Base-by-base conservation (phyloP, 345 rosid genomes). In the Corchorus olitorius region DNA sequence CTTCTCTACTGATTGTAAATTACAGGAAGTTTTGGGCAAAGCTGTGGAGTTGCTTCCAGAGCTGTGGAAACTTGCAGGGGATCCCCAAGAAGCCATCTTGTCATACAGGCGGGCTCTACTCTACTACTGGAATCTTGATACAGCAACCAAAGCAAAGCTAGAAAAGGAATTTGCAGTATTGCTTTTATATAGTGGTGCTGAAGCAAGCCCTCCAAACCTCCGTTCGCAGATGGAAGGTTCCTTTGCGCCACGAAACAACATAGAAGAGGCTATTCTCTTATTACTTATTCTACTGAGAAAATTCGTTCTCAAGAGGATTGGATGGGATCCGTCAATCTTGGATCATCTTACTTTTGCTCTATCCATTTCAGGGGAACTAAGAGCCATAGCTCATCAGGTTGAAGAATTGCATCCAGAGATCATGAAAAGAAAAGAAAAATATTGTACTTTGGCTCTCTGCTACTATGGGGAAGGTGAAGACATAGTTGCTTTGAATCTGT, bases 21-120 rank as follows among this genome's bases (percentile, higher is more conserved):
- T 87, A 33, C 96, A 84, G 84, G 93, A 86, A 75, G 80, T 76
- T 74, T 72, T 89, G 55, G 86, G 77, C 83, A 88, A 89, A 83
- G 92, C 90, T 37, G 92, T 87, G 55, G 93, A 89, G 79, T 81
- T 88, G 83, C 91, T 91, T 80, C 96, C 96, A 27, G 93, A 91
- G 60, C 78, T 91, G 45, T 89, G 88, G 90, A 91, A 88, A 78
- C 88, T 86, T 82, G 84, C 88, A 12, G 91, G 89, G 76, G 81
- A 69, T 77, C 85, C 82, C 70, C 87, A 81, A 46, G 89, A 89
- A 75, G 86, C 93, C 48, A 88, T 89, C 49, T 65, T 88, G 72
- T 86, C 90, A 3, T 91, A 89, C 76, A 83, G 92, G 48, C 83
- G 83, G 43, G 90, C 92, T 65, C 92, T 91, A 73, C 90, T 91